These are phyloP conservation scores for Bipolaris cookei DNA, from an alignment of 2,329 filamentous ascomycete species.

Conservation along the genomic window DNA sequence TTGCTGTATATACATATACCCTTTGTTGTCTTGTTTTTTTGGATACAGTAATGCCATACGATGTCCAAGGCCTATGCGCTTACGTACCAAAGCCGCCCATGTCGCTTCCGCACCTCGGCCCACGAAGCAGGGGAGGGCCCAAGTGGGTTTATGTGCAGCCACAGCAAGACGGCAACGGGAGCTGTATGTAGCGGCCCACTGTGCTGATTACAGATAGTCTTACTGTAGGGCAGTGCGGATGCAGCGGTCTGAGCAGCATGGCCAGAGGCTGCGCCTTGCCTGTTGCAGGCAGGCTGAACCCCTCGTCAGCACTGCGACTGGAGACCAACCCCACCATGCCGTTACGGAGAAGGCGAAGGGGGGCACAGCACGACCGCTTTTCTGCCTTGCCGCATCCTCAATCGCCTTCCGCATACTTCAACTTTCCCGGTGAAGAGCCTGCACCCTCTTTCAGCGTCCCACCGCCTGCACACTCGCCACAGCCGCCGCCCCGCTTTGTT, in stretches of 20 bases:
- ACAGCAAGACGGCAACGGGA: not conserved
- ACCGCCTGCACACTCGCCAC: slow-evolving; percentile 22
- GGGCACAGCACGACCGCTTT: slow-evolving; percentile 29
- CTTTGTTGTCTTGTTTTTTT: not conserved
- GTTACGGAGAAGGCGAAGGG: slow-evolving; percentile 23
- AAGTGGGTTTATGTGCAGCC: too few species aligned
- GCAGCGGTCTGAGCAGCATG: slow-evolving; percentile 28
- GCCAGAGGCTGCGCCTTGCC: slow-evolving; percentile 14
- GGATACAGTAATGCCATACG: not conserved
- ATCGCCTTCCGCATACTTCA: slow-evolving; percentile 23
- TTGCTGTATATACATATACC: slow-evolving; percentile 15
- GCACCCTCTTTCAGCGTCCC: slow-evolving; percentile 17
- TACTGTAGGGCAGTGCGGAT: slow-evolving; percentile 15
- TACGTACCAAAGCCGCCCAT: not conserved
- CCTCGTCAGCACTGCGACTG: slow-evolving; percentile 20
- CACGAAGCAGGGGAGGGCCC: too few species aligned
- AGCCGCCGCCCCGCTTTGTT: slow-evolving; percentile 30
- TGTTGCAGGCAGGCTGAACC: slow-evolving; percentile 12
- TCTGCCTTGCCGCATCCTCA: slow-evolving; percentile 21
- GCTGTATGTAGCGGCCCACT: slow-evolving; percentile 1
- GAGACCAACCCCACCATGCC: slow-evolving; percentile 22
- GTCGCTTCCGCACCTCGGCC: not conserved
- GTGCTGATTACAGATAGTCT: not conserved
- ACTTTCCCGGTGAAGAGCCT: slow-evolving; percentile 23
- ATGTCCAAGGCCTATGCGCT: not conserved